Conservation (phyloP, 164 flowering plant species). For the Paratinospora sagittata region DNA sequence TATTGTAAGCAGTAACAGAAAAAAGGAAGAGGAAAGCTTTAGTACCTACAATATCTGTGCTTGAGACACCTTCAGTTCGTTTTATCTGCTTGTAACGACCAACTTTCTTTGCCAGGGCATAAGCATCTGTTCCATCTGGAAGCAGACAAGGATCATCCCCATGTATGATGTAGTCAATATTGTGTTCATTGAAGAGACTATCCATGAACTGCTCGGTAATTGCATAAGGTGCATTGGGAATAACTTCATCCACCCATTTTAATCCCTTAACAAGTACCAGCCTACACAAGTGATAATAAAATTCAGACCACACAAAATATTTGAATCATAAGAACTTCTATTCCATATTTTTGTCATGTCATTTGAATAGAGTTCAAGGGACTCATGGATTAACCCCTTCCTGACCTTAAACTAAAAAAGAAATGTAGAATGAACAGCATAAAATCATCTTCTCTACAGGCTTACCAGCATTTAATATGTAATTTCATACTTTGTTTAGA, state of each 20-base stretch:
- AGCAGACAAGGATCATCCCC: slow-evolving; percentile 69
- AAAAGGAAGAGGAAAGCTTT: slow-evolving; percentile 8
- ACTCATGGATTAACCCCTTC: background rate
- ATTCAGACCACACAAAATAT: slow-evolving; percentile 5
- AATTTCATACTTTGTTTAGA: no score
- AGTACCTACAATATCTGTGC: slow-evolving; percentile 72
- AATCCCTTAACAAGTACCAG: slow-evolving; percentile 72
- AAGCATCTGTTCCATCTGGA: slow-evolving; percentile 66
- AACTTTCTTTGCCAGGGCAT: slow-evolving; percentile 58
- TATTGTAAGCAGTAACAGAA: background rate
- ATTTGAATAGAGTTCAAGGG: background rate
- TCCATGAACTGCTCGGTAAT: slow-evolving; percentile 75
- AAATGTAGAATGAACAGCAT: background rate
- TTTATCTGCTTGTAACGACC: slow-evolving; percentile 69
- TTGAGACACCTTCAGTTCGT: slow-evolving; percentile 67
- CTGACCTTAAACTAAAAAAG: background rate
- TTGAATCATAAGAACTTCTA: background rate
- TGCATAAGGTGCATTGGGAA: slow-evolving; percentile 62
- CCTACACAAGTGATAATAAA: slow-evolving; percentile 31
- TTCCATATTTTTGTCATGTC: background rate
- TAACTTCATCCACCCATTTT: slow-evolving; percentile 89
- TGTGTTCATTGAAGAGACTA: slow-evolving; percentile 59
- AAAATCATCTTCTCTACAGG: background rate
- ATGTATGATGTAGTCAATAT: slow-evolving; percentile 60
- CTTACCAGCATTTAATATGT: background rate